phyloP scores from a whole-genome alignment of 768 basidiomycete species.

The Tephrocybe sp. region DNA sequence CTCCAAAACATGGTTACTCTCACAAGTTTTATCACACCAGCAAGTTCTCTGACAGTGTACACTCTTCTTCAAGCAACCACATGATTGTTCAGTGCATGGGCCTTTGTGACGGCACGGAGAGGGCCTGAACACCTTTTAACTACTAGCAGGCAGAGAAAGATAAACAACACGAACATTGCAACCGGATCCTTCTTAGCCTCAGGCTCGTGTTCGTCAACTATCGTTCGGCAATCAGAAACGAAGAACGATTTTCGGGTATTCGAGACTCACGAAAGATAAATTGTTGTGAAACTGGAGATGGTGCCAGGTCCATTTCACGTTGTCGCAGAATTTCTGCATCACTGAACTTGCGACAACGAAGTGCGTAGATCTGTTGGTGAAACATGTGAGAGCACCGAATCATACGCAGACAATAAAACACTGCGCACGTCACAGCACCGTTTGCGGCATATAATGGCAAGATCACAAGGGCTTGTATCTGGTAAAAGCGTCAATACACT shows the following conservation, averaged over 20 bases:
- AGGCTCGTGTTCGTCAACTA: no score
- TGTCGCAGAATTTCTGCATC: slow-evolving; percentile 3
- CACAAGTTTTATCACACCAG: slow-evolving; percentile 33
- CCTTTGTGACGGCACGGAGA: slow-evolving; percentile 47
- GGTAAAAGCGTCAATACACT: slow-evolving; percentile 42
- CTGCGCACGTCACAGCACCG: slow-evolving; percentile 37
- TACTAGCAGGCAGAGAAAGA: not conserved
- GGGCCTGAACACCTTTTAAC: slow-evolving; percentile 19
- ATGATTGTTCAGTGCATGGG: slow-evolving; percentile 38
- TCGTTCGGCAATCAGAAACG: no score
- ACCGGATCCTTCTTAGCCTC: no score
- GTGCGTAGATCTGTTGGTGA: slow-evolving; percentile 20
- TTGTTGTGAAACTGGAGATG: not conserved
- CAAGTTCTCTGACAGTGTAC: slow-evolving; percentile 48
- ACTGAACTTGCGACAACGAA: slow-evolving; percentile 15
- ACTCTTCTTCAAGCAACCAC: slow-evolving; percentile 36
- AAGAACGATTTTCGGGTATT: not conserved
- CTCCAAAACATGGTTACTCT: not conserved
- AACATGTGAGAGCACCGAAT: slow-evolving; percentile 18
- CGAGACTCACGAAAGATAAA: not conserved
- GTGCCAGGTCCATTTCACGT: not conserved
- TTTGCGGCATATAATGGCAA: slow-evolving; percentile 45
- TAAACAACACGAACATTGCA: slow-evolving; percentile 5
- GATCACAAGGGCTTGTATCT: slow-evolving; percentile 46
- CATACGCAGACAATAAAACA: slow-evolving; percentile 17